Conservation (phyloP, 441 rosid genomes). For the Bocquillonia castaneifolia region DNA sequence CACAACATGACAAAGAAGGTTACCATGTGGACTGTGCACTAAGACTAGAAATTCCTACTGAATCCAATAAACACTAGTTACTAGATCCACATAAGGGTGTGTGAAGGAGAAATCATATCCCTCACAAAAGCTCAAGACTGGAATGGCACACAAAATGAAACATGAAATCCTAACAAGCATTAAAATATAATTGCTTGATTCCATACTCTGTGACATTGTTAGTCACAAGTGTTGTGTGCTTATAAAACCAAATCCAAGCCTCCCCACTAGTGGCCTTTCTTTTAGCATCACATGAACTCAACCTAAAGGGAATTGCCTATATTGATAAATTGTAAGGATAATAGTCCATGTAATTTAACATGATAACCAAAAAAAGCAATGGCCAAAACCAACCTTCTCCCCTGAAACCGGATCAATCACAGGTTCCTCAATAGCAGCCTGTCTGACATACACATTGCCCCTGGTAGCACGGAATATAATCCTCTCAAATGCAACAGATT, state of each 20-base stretch:
- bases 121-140: not conserved
- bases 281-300: not conserved
- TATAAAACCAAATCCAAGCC: constrained; percentile 7
- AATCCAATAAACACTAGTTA: not conserved
- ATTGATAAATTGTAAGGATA: too few relatives aligned
- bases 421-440: constrained; percentile 60
- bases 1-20: not conserved
- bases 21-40: not conserved
- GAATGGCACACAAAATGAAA: not conserved
- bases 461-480: constrained; percentile 94
- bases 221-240: not conserved
- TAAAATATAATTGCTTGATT: not conserved
- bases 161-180: not conserved
- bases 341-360: too few relatives aligned
- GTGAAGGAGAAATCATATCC: not conserved
- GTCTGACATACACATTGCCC: constrained; percentile 81
- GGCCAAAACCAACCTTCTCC: constrained; percentile 51
- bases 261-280: not conserved
- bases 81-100: not conserved
- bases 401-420: constrained; percentile 83
- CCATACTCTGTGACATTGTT: not conserved
- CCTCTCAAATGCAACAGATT: constrained; percentile 85
- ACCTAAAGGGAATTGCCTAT: not conserved
- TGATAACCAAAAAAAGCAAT: not conserved
- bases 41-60: not conserved